phyloP scores from a whole-genome alignment of 139 green algal genomes.

The Chloropicon primus region DNA sequence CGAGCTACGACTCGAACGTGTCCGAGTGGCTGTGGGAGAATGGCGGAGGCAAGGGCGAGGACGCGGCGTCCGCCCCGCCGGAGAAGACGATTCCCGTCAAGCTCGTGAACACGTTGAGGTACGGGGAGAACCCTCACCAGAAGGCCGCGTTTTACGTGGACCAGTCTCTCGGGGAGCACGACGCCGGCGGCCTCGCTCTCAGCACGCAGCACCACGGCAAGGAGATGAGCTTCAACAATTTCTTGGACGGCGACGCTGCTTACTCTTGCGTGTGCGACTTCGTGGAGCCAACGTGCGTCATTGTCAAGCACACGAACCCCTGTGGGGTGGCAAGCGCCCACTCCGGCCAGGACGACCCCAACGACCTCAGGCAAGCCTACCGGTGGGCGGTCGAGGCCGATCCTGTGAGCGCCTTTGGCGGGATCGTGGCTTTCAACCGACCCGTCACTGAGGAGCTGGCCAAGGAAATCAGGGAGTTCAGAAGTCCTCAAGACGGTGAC shows the following conservation, averaged over 20 bases:
- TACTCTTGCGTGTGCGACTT: constrained; percentile 59
- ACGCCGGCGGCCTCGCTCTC: constrained; percentile 64
- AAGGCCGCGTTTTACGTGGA: constrained; percentile 93
- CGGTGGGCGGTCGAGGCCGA: constrained; percentile 80
- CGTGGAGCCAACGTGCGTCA: constrained; percentile 72
- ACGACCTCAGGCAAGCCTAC: constrained; percentile 65
- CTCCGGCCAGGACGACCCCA: constrained; percentile 43
- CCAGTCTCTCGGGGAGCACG: constrained; percentile 58
- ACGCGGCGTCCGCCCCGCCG: constrained; percentile 22
- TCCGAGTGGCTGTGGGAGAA: constrained; percentile 90
- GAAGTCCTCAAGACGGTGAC: constrained; percentile 80
- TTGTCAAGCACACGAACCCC: constrained; percentile 99
- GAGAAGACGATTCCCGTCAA: constrained; percentile 71
- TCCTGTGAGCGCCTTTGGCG: constrained; percentile 90
- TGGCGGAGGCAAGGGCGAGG: constrained; percentile 15
- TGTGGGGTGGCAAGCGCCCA: constrained; percentile 67
- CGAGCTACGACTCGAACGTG: constrained; percentile 82
- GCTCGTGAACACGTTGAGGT: constrained; percentile 56
- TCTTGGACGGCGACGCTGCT: constrained; percentile 84
- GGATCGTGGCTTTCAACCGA: constrained; percentile 98
- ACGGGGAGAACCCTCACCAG: constrained; percentile 98
- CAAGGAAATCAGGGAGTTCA: constrained; percentile 11
- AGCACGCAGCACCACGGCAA: constrained; percentile 90
- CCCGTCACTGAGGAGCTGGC: constrained; percentile 35
- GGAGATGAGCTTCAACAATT: constrained; percentile 99